Conservation (phyloP, 2,329 filamentous ascomycete species). For the Delphinella strobiligena region DNA sequence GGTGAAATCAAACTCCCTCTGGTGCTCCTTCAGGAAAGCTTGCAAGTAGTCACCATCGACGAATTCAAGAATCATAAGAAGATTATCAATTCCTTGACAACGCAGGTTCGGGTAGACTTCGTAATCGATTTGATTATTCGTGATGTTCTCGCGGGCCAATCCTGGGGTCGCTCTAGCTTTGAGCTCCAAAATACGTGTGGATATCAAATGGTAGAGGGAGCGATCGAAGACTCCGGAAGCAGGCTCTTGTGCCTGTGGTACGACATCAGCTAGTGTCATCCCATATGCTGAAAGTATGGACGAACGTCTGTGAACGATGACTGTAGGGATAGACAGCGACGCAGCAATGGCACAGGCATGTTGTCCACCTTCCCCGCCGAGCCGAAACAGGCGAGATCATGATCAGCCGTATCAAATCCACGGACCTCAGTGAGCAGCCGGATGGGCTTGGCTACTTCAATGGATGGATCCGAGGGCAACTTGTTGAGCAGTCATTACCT, state of each 20-base stretch:
- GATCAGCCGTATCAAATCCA: constrained; percentile 74
- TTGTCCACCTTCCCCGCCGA: constrained; percentile 78
- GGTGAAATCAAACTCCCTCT: constrained; percentile 31
- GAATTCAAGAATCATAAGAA: constrained; percentile 33
- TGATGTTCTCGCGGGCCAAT: constrained; percentile 33
- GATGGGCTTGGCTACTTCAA: constrained; percentile 78
- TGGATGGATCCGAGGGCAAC: constrained; percentile 78
- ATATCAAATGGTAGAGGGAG: no score
- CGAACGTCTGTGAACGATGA: constrained; percentile 72
- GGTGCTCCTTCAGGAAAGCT: constrained; percentile 26
- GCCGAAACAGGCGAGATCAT: constrained; percentile 75
- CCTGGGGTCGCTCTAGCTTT: constrained; percentile 24
- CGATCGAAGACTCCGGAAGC: constrained; percentile 44
- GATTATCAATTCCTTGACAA: constrained; percentile 40
- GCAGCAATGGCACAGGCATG: constrained; percentile 76
- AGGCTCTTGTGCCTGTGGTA: constrained; percentile 73
- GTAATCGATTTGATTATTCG: constrained; percentile 26
- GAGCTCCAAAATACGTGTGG: constrained; percentile 22
- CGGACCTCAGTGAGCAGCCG: constrained; percentile 78
- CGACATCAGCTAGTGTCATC: constrained; percentile 79
- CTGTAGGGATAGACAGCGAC: constrained; percentile 66
- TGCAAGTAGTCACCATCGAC: constrained; percentile 24
- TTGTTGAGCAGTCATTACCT: constrained; percentile 58
- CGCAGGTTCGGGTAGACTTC: constrained; percentile 36
- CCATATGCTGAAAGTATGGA: constrained; percentile 79